These are phyloP conservation scores for Poa pratensis DNA, from an alignment of 176 grass and related monocot genomes.

Conservation along the genomic window DNA sequence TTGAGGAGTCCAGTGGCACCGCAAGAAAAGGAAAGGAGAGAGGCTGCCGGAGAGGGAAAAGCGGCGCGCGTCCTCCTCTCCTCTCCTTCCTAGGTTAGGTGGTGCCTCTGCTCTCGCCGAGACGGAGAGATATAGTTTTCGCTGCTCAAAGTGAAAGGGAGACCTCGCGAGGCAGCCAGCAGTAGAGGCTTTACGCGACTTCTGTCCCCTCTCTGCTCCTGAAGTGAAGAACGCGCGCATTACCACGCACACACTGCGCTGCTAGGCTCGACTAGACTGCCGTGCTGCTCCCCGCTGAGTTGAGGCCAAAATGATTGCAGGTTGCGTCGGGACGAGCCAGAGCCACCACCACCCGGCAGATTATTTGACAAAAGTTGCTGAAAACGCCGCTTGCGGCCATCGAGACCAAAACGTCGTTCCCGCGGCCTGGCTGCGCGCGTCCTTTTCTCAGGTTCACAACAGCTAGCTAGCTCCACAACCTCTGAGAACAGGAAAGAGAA, in stretches of 20 bases:
- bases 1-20: not conserved
- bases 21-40: not conserved
- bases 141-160: not conserved
- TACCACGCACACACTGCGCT: not conserved
- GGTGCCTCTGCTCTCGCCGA: not conserved
- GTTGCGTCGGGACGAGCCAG: not conserved
- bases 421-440: not conserved
- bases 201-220: not conserved
- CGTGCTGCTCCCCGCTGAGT: not conserved
- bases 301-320: constrained; percentile 5
- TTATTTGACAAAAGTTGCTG: not conserved
- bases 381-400: not conserved
- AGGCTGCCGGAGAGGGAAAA: not conserved
- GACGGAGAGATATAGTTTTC: not conserved
- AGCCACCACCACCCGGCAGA: not conserved
- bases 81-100: not conserved
- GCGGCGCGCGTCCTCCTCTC: not conserved
- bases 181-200: not conserved
- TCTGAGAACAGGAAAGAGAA: not conserved
- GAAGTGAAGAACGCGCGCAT: not conserved
- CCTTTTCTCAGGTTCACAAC: not conserved
- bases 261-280: not conserved
- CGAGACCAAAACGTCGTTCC: not conserved
- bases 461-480: not conserved
- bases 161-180: not conserved